These are phyloP conservation scores for Pseudogymnoascus sp. DNA, from an alignment of 2,329 filamentous ascomycete species.

Conservation along the genomic window DNA sequence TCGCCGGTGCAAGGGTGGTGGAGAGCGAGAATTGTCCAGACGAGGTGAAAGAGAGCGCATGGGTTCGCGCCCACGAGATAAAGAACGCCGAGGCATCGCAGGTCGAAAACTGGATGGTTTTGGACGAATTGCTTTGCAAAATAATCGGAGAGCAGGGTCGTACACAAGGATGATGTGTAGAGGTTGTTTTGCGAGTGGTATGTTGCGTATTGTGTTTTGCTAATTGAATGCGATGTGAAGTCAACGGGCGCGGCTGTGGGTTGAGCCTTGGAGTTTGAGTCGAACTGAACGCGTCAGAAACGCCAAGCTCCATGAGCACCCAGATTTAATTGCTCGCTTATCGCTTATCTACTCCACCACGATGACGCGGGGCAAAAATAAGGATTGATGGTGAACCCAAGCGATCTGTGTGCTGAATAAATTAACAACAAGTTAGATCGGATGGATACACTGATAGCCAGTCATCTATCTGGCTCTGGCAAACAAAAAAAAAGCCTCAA, in stretches of 20 bases:
- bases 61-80: constrained; percentile 12
- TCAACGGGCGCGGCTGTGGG: background rate
- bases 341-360: constrained; percentile 21
- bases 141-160: background rate
- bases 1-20: constrained; percentile 23
- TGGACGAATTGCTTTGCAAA: background rate
- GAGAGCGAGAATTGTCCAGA: constrained; percentile 8
- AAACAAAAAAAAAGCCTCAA: background rate
- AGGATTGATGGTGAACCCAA: constrained; percentile 21
- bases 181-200: background rate
- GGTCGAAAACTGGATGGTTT: background rate
- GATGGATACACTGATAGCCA: too few relatives aligned
- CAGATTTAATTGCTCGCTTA: constrained; percentile 17
- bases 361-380: constrained; percentile 25
- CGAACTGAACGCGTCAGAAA: constrained; percentile 5
- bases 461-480: too few relatives aligned
- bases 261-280: background rate
- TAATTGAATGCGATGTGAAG: background rate
- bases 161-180: background rate
- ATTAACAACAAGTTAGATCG: too few relatives aligned
- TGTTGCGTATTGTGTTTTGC: background rate
- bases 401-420: constrained; percentile 18
- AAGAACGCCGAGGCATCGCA: constrained; percentile 12
- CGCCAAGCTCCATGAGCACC: constrained; percentile 24
- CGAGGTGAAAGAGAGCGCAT: constrained; percentile 11